Conservation (phyloP, 2,329 filamentous ascomycete genomes). For the Fusarium coicis region DNA sequence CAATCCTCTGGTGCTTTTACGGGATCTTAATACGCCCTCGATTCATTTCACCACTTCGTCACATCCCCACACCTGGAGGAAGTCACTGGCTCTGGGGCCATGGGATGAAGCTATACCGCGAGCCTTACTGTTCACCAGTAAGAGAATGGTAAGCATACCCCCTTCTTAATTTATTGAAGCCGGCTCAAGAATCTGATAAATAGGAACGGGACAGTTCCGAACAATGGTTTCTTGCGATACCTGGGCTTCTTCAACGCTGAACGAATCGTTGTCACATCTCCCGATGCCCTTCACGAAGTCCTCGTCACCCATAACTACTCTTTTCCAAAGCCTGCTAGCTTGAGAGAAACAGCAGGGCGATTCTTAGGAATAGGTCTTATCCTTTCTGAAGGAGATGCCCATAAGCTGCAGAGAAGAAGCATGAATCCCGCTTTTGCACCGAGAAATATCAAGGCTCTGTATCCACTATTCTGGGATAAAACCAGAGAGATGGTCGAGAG, state of each 20-base stretch:
- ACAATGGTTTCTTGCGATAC: conserved; percentile 76
- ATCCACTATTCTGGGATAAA: conserved; percentile 85
- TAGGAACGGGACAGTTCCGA: conserved; percentile 70
- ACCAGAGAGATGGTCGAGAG: conserved; percentile 72
- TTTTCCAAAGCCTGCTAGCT: conserved; percentile 69
- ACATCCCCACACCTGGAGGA: conserved; percentile 57
- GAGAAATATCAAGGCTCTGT: conserved; percentile 85
- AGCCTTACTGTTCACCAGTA: conserved; percentile 56
- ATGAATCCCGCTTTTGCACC: conserved; percentile 87
- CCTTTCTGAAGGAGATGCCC: conserved; percentile 90
- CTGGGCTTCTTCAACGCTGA: conserved; percentile 70
- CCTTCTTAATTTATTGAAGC: no score
- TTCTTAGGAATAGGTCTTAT: conserved; percentile 78
- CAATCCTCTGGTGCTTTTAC: conserved; percentile 53
- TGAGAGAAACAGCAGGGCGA: conserved; percentile 67
- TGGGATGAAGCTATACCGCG: conserved; percentile 50
- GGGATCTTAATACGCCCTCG: conserved; percentile 59
- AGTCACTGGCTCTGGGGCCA: conserved; percentile 61
- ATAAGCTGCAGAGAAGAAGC: conserved; percentile 81
- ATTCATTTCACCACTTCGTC: conserved; percentile 59
- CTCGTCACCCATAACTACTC: conserved; percentile 75
- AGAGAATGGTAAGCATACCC: conserved; percentile 62
- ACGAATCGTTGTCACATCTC: conserved; percentile 66
- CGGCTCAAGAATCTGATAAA: no score
- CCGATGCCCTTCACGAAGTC: conserved; percentile 74